Percentiles rank a stretch among this genome's conserved stretches.
Conservation (phyloP, 2,329 filamentous ascomycete species). For the Calonectria pteridis region DNA sequence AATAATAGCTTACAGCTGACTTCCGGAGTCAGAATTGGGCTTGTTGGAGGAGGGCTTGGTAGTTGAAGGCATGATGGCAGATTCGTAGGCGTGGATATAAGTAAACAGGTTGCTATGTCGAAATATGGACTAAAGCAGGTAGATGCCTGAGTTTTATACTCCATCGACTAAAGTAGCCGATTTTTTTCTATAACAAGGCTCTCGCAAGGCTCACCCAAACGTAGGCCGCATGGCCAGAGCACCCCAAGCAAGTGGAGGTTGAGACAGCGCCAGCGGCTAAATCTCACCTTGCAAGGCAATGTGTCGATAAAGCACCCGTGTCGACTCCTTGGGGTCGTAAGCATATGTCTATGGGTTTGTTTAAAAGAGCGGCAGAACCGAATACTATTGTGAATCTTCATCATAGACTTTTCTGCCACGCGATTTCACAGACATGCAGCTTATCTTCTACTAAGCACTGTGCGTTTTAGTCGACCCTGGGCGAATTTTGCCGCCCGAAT, state of each 20-base stretch:
- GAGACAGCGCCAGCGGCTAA: background rate
- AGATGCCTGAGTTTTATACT: background rate
- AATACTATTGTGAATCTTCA: background rate
- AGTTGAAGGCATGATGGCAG: background rate
- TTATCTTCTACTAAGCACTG: background rate
- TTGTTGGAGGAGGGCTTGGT: background rate
- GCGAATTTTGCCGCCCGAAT: background rate
- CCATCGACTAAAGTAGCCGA: background rate
- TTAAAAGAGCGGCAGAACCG: background rate
- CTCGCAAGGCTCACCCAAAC: background rate
- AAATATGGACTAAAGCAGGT: background rate
- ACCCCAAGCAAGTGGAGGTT: background rate
- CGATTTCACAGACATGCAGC: background rate
- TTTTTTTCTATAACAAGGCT: background rate
- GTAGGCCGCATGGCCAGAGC: background rate
- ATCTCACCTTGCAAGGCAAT: background rate
- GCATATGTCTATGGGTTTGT: background rate
- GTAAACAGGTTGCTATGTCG: background rate
- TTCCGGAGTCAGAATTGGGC: background rate
- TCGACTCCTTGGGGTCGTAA: background rate
- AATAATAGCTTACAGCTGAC: background rate
- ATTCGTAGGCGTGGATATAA: background rate
- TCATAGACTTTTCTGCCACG: background rate
- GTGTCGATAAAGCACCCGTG: background rate
- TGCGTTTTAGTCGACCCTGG: background rate